Evolutionary conservation across 805 yeast genomes (phyloP).

Genomic region (Myxozyma melibiosi): DNA sequence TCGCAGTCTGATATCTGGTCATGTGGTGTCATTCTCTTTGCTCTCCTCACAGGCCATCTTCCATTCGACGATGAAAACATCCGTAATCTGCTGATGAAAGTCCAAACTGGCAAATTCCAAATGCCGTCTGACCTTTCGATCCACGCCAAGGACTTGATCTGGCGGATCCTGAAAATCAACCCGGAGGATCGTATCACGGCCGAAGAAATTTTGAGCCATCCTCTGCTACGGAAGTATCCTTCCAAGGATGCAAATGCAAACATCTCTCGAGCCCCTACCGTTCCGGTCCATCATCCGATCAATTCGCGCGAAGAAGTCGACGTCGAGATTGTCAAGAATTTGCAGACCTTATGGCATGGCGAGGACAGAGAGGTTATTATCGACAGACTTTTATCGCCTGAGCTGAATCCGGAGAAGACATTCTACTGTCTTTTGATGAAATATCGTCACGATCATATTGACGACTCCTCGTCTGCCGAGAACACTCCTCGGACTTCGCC

Average conservation of each 20-base stretch:
- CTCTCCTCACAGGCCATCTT: slow-evolving; percentile 88
- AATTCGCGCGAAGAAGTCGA: slow-evolving; percentile 57
- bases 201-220: slow-evolving; percentile 75
- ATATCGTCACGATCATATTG: slow-evolving; percentile 68
- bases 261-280: background rate
- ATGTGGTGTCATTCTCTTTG: slow-evolving; percentile 86
- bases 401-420: slow-evolving; percentile 73
- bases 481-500: slow-evolving; percentile 22
- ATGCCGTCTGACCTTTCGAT: slow-evolving; percentile 78
- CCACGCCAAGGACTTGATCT: slow-evolving; percentile 86
- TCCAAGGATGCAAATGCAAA: background rate
- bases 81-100: slow-evolving; percentile 81
- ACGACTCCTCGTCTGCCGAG: slow-evolving; percentile 22
- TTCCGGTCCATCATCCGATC: slow-evolving; percentile 42
- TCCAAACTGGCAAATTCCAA: slow-evolving; percentile 82
- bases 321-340: slow-evolving; percentile 69
- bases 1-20: slow-evolving; percentile 98
- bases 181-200: slow-evolving; percentile 81
- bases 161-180: slow-evolving; percentile 77
- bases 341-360: slow-evolving; percentile 82
- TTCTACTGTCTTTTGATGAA: slow-evolving; percentile 74
- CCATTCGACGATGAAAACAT: slow-evolving; percentile 98
- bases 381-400: slow-evolving; percentile 54
- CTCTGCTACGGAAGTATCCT: slow-evolving; percentile 71
- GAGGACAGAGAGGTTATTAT: slow-evolving; percentile 58